phyloP scores from a whole-genome alignment of 495 filamentous ascomycete genomes.

The Talaromyces stipitatus region DNA sequence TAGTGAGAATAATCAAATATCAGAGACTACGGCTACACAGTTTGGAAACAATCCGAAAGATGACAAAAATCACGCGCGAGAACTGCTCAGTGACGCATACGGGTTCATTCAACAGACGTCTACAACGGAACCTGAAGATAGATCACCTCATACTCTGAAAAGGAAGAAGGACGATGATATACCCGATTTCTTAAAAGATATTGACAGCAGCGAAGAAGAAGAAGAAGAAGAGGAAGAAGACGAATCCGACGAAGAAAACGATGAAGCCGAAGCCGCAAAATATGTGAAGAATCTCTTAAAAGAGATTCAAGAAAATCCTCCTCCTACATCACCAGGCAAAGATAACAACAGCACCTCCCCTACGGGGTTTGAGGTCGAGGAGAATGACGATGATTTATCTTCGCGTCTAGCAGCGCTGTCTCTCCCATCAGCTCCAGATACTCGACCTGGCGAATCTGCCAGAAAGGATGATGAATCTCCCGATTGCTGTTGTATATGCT shows the following conservation, averaged over 20 bases:
- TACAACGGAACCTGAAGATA: background rate
- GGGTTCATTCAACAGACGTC: background rate
- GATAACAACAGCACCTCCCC: background rate
- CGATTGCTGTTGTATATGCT: slow-evolving; percentile 7
- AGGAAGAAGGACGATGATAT: background rate
- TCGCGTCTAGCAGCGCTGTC: background rate
- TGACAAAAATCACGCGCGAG: background rate
- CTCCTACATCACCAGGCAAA: background rate
- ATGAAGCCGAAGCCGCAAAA: slow-evolving; percentile 3
- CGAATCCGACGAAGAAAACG: background rate
- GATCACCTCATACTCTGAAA: background rate
- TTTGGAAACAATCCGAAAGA: too few relatives aligned
- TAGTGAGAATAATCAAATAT: background rate
- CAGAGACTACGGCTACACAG: background rate
- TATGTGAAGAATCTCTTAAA: background rate
- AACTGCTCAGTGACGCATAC: background rate
- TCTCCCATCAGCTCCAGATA: slow-evolving; percentile 4
- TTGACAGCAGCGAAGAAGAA: background rate
- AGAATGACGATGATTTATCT: background rate
- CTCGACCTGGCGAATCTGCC: background rate
- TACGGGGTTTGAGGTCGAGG: background rate
- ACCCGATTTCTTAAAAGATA: background rate
- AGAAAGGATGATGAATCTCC: background rate
- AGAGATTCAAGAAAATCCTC: background rate
- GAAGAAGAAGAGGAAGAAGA: too few relatives aligned